A percentile compares a stretch with the other conserved stretches of the same genome.
phyloP scores from a whole-genome alignment of 1,284 basidiomycete species.

The Pyrrhoderma noxium region DNA sequence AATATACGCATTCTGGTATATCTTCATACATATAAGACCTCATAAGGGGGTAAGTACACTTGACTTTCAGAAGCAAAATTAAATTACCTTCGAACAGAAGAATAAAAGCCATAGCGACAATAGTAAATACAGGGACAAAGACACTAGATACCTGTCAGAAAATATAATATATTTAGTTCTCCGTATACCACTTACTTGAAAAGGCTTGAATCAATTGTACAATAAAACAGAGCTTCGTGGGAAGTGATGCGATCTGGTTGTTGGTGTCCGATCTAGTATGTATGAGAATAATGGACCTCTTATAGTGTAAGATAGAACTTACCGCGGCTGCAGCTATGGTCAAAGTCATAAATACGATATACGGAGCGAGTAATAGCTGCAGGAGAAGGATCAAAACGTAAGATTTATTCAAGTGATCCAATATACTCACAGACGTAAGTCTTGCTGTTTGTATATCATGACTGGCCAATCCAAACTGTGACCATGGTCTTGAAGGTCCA shows the following conservation, averaged over 20 bases:
- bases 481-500: constrained; percentile 15
- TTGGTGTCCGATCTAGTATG: constrained; percentile 12
- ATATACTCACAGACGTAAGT: constrained; percentile 10
- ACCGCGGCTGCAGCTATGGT: constrained; percentile 15
- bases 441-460: constrained; percentile 11
- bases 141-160: constrained; percentile 4
- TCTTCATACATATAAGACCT: constrained; percentile 16
- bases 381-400: neutral
- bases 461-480: constrained; percentile 16
- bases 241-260: constrained; percentile 4
- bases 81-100: constrained; percentile 14
- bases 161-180: neutral
- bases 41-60: neutral
- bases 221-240: constrained; percentile 14
- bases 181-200: constrained; percentile 8
- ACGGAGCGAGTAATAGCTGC: constrained; percentile 19
- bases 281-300: neutral
- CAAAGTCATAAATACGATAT: constrained; percentile 17
- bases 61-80: neutral
- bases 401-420: neutral
- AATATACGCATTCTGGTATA: constrained; percentile 13
- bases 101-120: constrained; percentile 16
- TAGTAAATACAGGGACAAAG: constrained; percentile 11
- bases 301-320: neutral
- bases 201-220: constrained; percentile 10